Percentiles rank a stretch among this genome's conserved stretches.
Evolutionary conservation across 768 basidiomycete genomes (phyloP).

Genomic region (Clitopilus passeckerianus): DNA sequence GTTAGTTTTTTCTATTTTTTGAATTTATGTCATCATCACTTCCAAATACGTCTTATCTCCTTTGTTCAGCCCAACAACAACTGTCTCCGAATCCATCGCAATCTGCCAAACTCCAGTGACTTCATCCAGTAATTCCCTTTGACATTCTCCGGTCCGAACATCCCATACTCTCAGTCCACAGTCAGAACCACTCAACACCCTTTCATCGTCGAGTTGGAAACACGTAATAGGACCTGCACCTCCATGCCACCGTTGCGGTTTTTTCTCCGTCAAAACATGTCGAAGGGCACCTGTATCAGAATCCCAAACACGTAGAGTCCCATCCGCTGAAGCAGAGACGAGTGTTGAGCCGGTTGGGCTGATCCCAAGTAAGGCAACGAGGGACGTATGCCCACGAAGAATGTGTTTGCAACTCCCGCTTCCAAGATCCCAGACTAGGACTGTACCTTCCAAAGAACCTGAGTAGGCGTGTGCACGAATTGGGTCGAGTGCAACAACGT

Average conservation of each 20-base stretch:
- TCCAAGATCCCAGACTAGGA: not conserved
- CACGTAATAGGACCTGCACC: not conserved
- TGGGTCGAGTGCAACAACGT: not conserved
- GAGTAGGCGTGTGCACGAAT: not conserved
- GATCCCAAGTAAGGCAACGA: not conserved
- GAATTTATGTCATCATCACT: not conserved
- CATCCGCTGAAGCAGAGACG: not conserved
- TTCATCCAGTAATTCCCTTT: not conserved
- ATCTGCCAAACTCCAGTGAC: not conserved
- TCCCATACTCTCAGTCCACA: not conserved
- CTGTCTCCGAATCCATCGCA: not conserved
- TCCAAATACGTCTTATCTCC: not conserved
- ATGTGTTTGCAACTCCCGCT: not conserved
- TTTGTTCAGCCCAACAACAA: not conserved
- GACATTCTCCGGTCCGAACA: not conserved
- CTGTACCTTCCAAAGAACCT: not conserved
- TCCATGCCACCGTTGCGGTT: not conserved
- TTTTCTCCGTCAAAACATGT: not conserved
- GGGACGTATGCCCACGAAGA: not conserved
- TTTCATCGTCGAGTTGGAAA: not conserved
- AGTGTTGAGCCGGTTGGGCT: not conserved
- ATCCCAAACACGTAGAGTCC: not conserved
- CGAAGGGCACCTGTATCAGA: not conserved
- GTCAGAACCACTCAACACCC: not conserved
- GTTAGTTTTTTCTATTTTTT: not conserved